A percentile compares a stretch with the other conserved stretches of the same genome.
Conservation (phyloP, 139 green algal species). For the Pseudopediastrum boryanum region DNA sequence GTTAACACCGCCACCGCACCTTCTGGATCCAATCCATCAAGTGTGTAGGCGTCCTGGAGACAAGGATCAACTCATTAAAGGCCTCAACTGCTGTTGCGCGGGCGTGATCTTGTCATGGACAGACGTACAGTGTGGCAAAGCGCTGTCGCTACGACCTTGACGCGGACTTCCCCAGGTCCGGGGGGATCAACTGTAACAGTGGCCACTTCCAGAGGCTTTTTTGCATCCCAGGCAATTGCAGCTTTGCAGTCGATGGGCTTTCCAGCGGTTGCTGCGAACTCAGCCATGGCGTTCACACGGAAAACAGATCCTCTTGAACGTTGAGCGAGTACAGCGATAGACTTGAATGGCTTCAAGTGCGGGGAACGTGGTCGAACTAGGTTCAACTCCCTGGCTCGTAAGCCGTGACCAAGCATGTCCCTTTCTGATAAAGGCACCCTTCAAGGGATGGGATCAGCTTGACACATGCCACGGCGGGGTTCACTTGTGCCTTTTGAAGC, state of each 20-base stretch:
- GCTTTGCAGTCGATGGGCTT: conserved; percentile 92
- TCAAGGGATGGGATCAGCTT: too few relatives aligned
- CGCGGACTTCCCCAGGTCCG: conserved; percentile 86
- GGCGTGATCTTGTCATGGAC: not conserved
- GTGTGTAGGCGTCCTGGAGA: conserved; percentile 86
- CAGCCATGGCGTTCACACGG: too few relatives aligned
- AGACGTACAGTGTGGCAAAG: conserved; percentile 91
- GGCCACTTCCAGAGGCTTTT: conserved; percentile 85
- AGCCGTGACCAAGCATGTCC: too few relatives aligned
- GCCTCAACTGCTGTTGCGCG: not conserved
- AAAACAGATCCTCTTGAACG: too few relatives aligned
- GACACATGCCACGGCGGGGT: too few relatives aligned
- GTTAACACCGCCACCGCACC: conserved; percentile 37
- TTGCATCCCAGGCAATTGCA: conserved; percentile 88
- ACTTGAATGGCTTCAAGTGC: too few relatives aligned
- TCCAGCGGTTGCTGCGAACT: conserved; percentile 20
- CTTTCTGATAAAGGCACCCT: too few relatives aligned
- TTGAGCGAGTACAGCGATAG: too few relatives aligned
- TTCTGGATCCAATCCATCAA: conserved; percentile 79
- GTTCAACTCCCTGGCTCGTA: too few relatives aligned
- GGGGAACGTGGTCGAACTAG: too few relatives aligned
- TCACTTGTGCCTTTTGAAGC: too few relatives aligned
- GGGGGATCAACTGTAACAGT: conserved; percentile 89
- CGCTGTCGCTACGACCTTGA: conserved; percentile 88
- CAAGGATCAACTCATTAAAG: not conserved